Conservation (phyloP, 2,329 filamentous ascomycete species). For the Nigrospora osmanthi region DNA sequence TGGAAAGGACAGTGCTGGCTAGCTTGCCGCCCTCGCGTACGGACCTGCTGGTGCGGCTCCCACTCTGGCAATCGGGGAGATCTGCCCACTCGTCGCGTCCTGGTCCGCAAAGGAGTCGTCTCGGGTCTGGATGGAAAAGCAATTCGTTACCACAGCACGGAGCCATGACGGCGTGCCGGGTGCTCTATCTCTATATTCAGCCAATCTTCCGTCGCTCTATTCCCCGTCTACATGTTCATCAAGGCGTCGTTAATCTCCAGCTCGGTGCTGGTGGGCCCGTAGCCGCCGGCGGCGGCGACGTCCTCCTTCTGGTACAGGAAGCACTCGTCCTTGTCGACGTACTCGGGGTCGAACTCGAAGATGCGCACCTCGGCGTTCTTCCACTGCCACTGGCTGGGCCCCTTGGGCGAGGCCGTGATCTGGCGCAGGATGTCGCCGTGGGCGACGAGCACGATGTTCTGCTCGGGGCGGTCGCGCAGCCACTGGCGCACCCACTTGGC, state of each 20-base stretch:
- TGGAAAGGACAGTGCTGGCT: too few species aligned
- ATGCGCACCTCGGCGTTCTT: slow-evolving; percentile 14
- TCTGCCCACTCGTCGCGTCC: too few species aligned
- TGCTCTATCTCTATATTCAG: background rate
- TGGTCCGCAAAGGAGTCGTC: too few species aligned
- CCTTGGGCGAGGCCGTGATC: slow-evolving; percentile 9
- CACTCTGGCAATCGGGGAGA: too few species aligned
- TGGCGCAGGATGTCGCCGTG: slow-evolving; percentile 18
- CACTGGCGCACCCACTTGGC: slow-evolving; percentile 15
- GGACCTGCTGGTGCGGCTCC: too few species aligned
- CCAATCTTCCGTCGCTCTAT: background rate
- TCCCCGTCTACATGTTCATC: background rate
- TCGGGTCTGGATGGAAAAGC: too few species aligned
- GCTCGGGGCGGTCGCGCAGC: slow-evolving; percentile 14
- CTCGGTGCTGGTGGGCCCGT: slow-evolving; percentile 12
- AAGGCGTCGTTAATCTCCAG: slow-evolving; percentile 9
- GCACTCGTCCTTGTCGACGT: slow-evolving; percentile 12
- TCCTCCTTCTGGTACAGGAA: slow-evolving; percentile 12
- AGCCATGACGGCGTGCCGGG: too few species aligned
- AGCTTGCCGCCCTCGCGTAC: too few species aligned
- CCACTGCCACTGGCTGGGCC: slow-evolving; percentile 8
- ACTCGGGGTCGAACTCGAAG: slow-evolving; percentile 12
- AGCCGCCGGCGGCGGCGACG: slow-evolving; percentile 12
- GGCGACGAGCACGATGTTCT: slow-evolving; percentile 19
- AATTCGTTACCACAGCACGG: too few species aligned